A percentile compares a stretch with the other conserved stretches of the same genome.
These are phyloP conservation scores for Quercus rubra DNA, from an alignment of 306 rosid species.

Conservation along the genomic window DNA sequence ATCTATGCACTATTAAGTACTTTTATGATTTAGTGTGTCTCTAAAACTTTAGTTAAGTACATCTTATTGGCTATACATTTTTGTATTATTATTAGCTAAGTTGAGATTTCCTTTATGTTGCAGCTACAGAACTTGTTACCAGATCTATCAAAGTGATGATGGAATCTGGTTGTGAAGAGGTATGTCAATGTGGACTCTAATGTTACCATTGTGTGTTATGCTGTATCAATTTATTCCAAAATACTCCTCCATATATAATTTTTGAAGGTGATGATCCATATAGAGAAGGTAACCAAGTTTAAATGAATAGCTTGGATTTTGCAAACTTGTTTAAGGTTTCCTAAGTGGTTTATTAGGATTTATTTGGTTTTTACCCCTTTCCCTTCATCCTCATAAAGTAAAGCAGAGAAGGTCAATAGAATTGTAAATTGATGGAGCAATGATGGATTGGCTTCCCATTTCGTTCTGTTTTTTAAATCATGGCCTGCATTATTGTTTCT, in stretches of 20 bases:
- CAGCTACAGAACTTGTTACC: conserved; percentile 89
- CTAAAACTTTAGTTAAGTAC: not conserved
- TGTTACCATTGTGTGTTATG: not conserved
- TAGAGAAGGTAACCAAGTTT: not conserved
- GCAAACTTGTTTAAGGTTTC: too few relatives aligned
- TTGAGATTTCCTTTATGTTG: conserved; percentile 16
- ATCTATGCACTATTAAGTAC: not conserved
- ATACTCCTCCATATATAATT: not conserved
- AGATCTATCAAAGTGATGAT: conserved; percentile 88
- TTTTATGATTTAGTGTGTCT: not conserved
- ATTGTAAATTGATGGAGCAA: not conserved
- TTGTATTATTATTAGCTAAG: not conserved
- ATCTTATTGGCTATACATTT: not conserved
- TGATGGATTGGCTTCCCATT: not conserved
- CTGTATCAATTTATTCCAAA: not conserved
- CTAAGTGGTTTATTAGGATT: too few relatives aligned
- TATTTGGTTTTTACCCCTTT: too few relatives aligned
- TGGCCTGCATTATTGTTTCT: not conserved
- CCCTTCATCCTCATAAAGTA: too few relatives aligned
- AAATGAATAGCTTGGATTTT: not conserved
- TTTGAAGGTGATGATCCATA: not conserved
- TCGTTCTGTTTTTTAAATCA: not conserved
- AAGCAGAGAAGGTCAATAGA: too few relatives aligned
- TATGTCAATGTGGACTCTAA: conserved; percentile 23
- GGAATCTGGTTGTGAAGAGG: conserved; percentile 99